phyloP scores from a whole-genome alignment of 768 basidiomycete species.

The Trametes meyenii region DNA sequence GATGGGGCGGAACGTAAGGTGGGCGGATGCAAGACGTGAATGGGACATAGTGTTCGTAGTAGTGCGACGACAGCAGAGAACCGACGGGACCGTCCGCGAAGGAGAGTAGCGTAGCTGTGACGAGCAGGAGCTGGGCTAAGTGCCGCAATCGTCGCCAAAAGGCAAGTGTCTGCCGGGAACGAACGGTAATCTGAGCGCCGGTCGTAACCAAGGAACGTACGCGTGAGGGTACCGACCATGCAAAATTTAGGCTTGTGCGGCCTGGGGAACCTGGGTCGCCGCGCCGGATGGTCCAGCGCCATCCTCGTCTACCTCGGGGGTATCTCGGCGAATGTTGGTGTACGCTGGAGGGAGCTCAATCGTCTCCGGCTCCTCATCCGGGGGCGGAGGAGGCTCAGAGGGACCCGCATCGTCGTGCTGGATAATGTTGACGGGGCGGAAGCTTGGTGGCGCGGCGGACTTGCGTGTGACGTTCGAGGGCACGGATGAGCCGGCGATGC shows the following conservation, averaged over 20 bases:
- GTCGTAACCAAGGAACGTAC: neutral
- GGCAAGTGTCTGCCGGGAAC: neutral
- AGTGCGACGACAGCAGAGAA: neutral
- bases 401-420: constrained; percentile 85
- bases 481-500: constrained; percentile 27
- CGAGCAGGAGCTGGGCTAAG: neutral
- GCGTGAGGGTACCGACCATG: neutral
- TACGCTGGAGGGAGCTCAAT: constrained; percentile 86
- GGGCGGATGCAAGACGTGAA: too few species aligned
- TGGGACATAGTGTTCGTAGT: neutral
- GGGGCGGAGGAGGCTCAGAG: constrained; percentile 44
- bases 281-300: neutral
- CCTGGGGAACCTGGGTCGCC: neutral
- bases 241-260: neutral
- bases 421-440: constrained; percentile 77
- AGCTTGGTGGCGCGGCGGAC: constrained; percentile 45
- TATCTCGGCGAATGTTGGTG: constrained; percentile 51
- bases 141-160: neutral
- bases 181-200: neutral
- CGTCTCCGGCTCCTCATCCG: constrained; percentile 60
- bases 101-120: neutral
- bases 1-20: too few species aligned
- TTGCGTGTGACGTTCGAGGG: constrained; percentile 47
- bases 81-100: neutral
- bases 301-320: neutral